Conservation (phyloP, 2,329 filamentous ascomycete genomes). For the Cryphonectria carpinicola region DNA sequence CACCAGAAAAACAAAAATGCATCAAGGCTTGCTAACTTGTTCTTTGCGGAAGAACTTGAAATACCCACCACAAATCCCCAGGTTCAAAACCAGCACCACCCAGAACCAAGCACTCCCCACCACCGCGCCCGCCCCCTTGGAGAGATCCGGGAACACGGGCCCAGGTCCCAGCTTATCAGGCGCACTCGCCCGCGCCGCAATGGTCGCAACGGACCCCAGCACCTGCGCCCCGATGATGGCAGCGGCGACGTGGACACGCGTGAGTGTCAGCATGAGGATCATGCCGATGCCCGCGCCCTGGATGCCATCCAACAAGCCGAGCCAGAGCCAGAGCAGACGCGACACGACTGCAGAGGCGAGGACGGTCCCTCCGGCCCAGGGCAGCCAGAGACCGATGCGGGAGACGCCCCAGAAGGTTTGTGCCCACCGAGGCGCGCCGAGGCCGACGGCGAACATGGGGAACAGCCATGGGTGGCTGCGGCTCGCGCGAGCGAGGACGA, state of each 20-base stretch:
- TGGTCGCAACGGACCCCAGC: constrained; percentile 62
- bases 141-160: constrained; percentile 65
- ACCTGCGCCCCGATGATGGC: constrained; percentile 65
- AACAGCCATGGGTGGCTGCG: constrained; percentile 68
- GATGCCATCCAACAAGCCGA: constrained; percentile 66
- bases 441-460: constrained; percentile 68
- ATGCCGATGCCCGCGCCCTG: constrained; percentile 71
- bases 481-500: constrained; percentile 56
- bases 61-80: constrained; percentile 61
- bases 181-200: constrained; percentile 62
- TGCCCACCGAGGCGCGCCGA: constrained; percentile 68
- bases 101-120: constrained; percentile 62
- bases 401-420: constrained; percentile 70
- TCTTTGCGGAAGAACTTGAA: constrained; percentile 54
- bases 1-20: not conserved
- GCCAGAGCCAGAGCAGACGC: constrained; percentile 67
- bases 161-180: constrained; percentile 66
- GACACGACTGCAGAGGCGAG: constrained; percentile 58
- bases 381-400: constrained; percentile 63
- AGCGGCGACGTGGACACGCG: constrained; percentile 66
- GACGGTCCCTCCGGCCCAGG: constrained; percentile 59
- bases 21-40: constrained; percentile 29
- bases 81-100: constrained; percentile 61
- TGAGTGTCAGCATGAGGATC: constrained; percentile 68
- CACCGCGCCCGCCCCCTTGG: constrained; percentile 48